Evolutionary conservation across 768 basidiomycete genomes (phyloP), one percentile per base, ranked within the genome.

Genomic region (Scleroderma citrinum): DNA sequence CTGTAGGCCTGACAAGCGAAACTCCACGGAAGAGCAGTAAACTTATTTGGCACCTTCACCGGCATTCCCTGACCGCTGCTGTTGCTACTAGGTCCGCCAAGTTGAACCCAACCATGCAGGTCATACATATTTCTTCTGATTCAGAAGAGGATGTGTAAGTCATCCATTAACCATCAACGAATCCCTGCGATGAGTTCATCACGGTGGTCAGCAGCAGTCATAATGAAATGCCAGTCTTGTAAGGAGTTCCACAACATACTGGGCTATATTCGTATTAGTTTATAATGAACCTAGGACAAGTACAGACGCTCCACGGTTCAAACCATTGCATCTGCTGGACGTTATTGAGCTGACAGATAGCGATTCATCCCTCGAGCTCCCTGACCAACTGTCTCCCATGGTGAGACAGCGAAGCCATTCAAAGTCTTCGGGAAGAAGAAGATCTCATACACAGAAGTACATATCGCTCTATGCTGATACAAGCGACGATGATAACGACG

Each of bases 81-180:
- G 17, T 11, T n/a, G n/a, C n/a, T 38, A 51, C 10, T 20, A 21
- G 26, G 48, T 39, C 14, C 38, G 34, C 20, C 16, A 44, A 26
- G 45, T 47, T 26, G 26, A 32, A 19, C 52, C 46, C 49, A 4
- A 31, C 55, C 32, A 54, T 56, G 36, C 65, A 72, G 38, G 64
- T 82, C 20, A 80, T 83, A 50, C 76, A 81, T 55, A 76, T 81
- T 61, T 80, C 76, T 16, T 81, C 79, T 40, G 66, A 61, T 31
- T 75, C 73, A 32, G 71, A 72, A 45, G 66, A 70, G 1, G 69
- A 71, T n/a, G 44, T 51, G 71, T 69, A 54, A 46, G 69, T 59
- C 13, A 26, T 29, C 44, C 30, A 46, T 5, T 29, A 29, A 29
- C 4, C 26, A 24, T 35, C 12, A 19, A 40, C 1, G 20, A 23